These are phyloP conservation scores for Tuber aestivum DNA, from an alignment of 495 filamentous ascomycete species.

Conservation along the genomic window DNA sequence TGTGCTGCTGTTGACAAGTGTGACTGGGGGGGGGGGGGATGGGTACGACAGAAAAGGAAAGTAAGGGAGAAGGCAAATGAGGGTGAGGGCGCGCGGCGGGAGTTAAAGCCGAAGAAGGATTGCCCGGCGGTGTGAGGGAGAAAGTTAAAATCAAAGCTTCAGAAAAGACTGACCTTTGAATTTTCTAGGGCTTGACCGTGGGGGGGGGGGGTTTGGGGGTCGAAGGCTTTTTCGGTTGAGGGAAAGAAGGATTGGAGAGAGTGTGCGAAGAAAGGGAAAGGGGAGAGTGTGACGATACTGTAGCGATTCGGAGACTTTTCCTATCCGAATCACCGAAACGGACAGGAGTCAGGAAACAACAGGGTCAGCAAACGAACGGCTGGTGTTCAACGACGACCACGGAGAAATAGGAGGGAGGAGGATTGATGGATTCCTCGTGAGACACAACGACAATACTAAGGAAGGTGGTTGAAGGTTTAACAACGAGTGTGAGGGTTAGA, in stretches of 20 bases:
- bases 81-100: background rate
- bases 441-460: constrained; percentile 24
- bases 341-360: constrained; percentile 28
- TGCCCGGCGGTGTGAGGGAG: background rate
- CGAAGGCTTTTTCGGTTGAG: constrained; percentile 1
- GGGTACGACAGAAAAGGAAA: constrained; percentile 12
- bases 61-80: constrained; percentile 19
- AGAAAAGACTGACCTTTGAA: constrained; percentile 33
- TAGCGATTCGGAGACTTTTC: constrained; percentile 25
- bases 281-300: constrained; percentile 21
- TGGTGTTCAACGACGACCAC: constrained; percentile 21
- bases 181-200: background rate
- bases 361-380: constrained; percentile 24
- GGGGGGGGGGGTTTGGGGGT: background rate
- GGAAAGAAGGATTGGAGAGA: constrained; percentile 24
- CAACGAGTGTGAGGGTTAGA: constrained; percentile 19
- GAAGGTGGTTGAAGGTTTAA: constrained; percentile 10
- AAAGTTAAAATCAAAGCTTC: constrained; percentile 21
- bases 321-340: constrained; percentile 30
- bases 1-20: constrained; percentile 20
- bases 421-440: constrained; percentile 1
- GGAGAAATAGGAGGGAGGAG: background rate
- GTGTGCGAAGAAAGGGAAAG: constrained; percentile 19
- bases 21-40: constrained; percentile 10
- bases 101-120: background rate